phyloP scores from a whole-genome alignment of 2,329 filamentous ascomycete genomes.

The Claviceps maximensis region DNA sequence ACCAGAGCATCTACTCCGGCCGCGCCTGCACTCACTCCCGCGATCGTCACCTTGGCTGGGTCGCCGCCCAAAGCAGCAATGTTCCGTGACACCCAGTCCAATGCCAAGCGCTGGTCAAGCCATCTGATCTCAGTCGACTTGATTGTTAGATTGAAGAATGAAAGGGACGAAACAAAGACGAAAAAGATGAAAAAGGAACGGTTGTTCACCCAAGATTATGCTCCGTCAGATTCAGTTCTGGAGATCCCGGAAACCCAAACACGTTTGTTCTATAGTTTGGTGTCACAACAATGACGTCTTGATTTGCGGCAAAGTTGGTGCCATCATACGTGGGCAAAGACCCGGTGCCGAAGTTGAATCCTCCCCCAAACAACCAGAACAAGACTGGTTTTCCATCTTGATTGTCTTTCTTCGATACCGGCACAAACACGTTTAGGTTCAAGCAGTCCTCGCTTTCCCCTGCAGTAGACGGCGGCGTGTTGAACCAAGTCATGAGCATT shows the following conservation, averaged over 20 bases:
- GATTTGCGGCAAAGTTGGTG: conserved; percentile 1
- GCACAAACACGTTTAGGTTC: background rate
- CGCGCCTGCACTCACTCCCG: conserved; percentile 40
- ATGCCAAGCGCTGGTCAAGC: conserved; percentile 38
- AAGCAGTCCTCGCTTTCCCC: background rate
- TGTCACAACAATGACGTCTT: conserved; percentile 2
- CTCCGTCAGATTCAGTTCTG: background rate
- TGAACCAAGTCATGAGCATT: background rate
- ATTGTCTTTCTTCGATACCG: background rate
- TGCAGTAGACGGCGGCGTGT: background rate
- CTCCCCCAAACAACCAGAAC: conserved; percentile 2
- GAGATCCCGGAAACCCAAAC: conserved; percentile 3
- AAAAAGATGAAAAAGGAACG: background rate
- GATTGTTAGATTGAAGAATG: background rate
- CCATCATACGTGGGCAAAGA: background rate
- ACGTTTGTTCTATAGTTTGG: conserved; percentile 2
- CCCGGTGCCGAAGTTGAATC: conserved; percentile 1
- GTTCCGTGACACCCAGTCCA: conserved; percentile 48
- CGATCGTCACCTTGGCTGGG: conserved; percentile 45
- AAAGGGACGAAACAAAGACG: background rate
- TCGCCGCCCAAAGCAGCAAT: conserved; percentile 51
- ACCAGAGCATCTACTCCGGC: conserved; percentile 33
- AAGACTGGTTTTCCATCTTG: background rate
- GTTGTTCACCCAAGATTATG: conserved; percentile 2
- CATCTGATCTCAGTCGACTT: too few species aligned